Evolutionary conservation across 2,329 filamentous ascomycete species (phyloP).

Genomic region (Paracoccidioides brasiliensis): DNA sequence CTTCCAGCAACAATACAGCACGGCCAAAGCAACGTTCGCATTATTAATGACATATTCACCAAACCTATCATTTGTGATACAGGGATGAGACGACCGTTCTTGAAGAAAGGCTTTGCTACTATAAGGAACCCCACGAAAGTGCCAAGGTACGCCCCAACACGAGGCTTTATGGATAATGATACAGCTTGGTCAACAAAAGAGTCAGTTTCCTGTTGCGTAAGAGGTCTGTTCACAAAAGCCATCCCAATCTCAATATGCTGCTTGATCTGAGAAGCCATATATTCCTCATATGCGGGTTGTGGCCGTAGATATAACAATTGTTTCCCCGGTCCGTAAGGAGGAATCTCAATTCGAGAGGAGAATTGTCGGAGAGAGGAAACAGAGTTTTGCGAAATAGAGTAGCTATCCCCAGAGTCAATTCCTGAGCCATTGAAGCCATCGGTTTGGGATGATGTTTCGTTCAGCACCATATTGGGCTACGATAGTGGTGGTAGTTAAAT

Average conservation of each 20-base stretch:
- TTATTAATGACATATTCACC: neutral
- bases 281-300: neutral
- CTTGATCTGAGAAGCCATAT: constrained; percentile 4
- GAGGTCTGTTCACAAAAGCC: constrained; percentile 15
- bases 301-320: neutral
- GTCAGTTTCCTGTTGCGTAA: constrained; percentile 25
- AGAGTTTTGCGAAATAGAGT: neutral
- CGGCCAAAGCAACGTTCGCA: neutral
- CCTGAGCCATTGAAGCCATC: neutral
- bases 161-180: constrained; percentile 13
- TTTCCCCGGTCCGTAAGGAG: constrained; percentile 1
- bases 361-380: constrained; percentile 2
- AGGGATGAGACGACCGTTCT: neutral
- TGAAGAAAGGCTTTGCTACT: neutral
- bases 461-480: constrained; percentile 16
- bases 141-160: constrained; percentile 8
- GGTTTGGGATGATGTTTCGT: constrained; percentile 15
- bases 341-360: constrained; percentile 2
- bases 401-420: neutral
- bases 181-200: constrained; percentile 16
- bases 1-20: neutral
- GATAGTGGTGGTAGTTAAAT: neutral
- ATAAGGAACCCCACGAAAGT: constrained; percentile 10
- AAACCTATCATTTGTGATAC: neutral
- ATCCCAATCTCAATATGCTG: constrained; percentile 14